phyloP scores from a whole-genome alignment of 768 basidiomycete species.

The Suillus variegatus region DNA sequence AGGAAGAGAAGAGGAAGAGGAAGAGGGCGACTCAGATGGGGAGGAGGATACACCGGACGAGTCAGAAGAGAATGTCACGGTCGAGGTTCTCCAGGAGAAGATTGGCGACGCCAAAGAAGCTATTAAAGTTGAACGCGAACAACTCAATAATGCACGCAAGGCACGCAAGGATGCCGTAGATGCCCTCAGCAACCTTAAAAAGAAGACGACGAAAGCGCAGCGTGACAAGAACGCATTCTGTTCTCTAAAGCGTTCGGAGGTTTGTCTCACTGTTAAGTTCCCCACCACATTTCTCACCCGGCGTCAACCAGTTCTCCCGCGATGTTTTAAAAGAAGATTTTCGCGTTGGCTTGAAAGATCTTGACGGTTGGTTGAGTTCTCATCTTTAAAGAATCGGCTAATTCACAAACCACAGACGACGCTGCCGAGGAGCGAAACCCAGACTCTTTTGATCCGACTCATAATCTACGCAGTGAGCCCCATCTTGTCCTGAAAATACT shows the following conservation, averaged over 20 bases:
- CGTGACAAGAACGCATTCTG: constrained; percentile 63
- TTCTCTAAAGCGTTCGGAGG: constrained; percentile 57
- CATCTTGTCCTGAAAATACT: background rate
- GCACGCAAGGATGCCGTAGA: constrained; percentile 45
- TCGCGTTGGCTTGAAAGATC: constrained; percentile 55
- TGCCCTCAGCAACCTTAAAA: constrained; percentile 39
- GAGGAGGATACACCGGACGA: constrained; percentile 22
- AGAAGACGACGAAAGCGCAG: constrained; percentile 32
- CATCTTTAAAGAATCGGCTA: background rate
- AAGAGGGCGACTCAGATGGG: constrained; percentile 18
- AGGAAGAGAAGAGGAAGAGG: no score
- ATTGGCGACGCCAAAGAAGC: constrained; percentile 42
- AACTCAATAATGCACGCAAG: constrained; percentile 38
- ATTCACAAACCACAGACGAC: constrained; percentile 39
- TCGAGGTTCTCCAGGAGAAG: constrained; percentile 45
- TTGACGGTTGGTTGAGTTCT: constrained; percentile 45
- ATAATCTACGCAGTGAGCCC: constrained; percentile 48
- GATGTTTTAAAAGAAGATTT: constrained; percentile 63
- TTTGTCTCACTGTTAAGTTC: constrained; percentile 21
- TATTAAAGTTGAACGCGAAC: constrained; percentile 42
- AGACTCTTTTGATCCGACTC: constrained; percentile 52
- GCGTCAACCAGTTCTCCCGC: constrained; percentile 45
- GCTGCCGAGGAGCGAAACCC: constrained; percentile 60
- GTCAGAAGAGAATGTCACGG: constrained; percentile 43
- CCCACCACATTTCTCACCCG: constrained; percentile 9